phyloP scores from a whole-genome alignment of 2,329 filamentous ascomycete genomes.

The Xylaria sp. region DNA sequence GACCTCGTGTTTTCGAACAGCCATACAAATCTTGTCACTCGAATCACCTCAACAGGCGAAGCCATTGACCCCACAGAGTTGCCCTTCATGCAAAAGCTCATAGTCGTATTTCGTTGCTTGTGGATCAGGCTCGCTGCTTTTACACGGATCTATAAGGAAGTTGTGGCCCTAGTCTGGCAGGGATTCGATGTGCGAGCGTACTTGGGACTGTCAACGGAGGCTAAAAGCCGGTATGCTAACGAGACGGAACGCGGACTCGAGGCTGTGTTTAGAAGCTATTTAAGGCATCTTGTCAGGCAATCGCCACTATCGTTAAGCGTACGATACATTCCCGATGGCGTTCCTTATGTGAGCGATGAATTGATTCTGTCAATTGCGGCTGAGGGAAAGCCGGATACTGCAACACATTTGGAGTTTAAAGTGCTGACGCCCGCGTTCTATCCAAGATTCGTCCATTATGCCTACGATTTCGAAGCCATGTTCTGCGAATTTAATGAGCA shows the following conservation, averaged over 20 bases:
- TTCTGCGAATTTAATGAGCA: constrained; percentile 65
- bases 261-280: constrained; percentile 52
- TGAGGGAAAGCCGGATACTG: constrained; percentile 16
- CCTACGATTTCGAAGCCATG: constrained; percentile 65
- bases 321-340: constrained; percentile 59
- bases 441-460: constrained; percentile 67
- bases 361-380: constrained; percentile 45
- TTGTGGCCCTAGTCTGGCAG: constrained; percentile 59
- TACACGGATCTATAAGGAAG: constrained; percentile 70
- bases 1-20: constrained; percentile 64
- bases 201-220: constrained; percentile 65
- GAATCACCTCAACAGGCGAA: constrained; percentile 58
- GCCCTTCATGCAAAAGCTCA: constrained; percentile 47
- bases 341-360: constrained; percentile 46
- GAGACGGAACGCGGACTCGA: constrained; percentile 55
- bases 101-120: constrained; percentile 64
- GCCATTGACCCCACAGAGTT: constrained; percentile 57
- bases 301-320: constrained; percentile 53
- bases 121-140: constrained; percentile 70
- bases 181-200: constrained; percentile 68
- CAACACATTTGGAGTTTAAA: constrained; percentile 57
- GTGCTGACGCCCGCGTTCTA: constrained; percentile 72
- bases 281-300: constrained; percentile 55
- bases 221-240: constrained; percentile 59
- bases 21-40: constrained; percentile 65